Evolutionary conservation across 116 monocot genomes (phyloP).

Genomic region (Dioscorea cayenensis): DNA sequence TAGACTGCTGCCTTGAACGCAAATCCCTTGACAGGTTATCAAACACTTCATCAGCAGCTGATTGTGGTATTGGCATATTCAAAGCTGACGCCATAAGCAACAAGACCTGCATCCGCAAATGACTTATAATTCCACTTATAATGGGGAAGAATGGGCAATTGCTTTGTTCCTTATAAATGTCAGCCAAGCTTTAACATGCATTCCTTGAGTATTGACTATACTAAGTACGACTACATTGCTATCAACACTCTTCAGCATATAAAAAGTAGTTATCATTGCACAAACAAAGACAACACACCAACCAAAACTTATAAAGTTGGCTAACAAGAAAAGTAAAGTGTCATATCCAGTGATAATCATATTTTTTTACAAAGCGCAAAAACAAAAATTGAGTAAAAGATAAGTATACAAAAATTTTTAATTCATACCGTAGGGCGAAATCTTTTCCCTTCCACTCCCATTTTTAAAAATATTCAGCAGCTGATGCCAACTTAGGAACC

Average conservation of each 20-base stretch:
- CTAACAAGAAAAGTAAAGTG: not conserved
- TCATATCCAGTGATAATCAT: not conserved
- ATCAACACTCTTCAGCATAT: no score
- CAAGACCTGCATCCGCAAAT: slow-evolving; percentile 38
- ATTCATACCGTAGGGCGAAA: slow-evolving; percentile 81
- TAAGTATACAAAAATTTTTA: not conserved
- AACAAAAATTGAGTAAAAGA: no score
- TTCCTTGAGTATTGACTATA: no score
- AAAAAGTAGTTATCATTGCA: not conserved
- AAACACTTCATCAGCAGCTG: slow-evolving; percentile 27
- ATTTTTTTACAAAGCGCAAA: not conserved
- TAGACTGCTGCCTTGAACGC: slow-evolving; percentile 47
- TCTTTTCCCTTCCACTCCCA: slow-evolving; percentile 94
- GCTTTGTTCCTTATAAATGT: not conserved
- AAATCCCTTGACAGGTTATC: slow-evolving; percentile 32
- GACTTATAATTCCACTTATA: not conserved
- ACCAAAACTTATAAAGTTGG: not conserved
- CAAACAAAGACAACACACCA: not conserved
- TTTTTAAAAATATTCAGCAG: slow-evolving; percentile 93
- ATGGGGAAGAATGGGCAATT: not conserved
- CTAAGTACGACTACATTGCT: no score
- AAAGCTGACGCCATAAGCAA: slow-evolving; percentile 77
- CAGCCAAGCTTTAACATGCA: not conserved
- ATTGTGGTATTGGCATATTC: slow-evolving; percentile 34
- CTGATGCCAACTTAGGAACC: slow-evolving; percentile 89